These are phyloP conservation scores for Raffaelea deltoideospora DNA, from an alignment of 2,329 filamentous ascomycete species.

Conservation along the genomic window DNA sequence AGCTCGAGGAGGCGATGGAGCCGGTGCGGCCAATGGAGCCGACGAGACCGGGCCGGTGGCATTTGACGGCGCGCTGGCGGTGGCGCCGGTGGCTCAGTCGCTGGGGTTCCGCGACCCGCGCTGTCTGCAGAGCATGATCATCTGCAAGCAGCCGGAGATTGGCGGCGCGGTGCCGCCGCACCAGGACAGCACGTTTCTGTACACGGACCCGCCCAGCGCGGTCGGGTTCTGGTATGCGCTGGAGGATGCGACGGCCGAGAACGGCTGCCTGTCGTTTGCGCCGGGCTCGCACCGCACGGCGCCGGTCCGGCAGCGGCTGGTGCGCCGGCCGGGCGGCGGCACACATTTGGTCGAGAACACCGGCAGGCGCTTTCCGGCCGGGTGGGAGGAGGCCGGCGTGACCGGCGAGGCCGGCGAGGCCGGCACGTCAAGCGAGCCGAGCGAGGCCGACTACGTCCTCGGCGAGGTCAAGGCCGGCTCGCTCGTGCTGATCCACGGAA, in stretches of 20 bases:
- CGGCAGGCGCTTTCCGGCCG: slow-evolving; percentile 46
- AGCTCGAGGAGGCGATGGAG: slow-evolving; percentile 11
- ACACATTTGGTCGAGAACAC: slow-evolving; percentile 60
- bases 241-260: slow-evolving; percentile 74
- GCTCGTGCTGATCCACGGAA: slow-evolving; percentile 88
- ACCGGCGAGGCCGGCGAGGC: background rate
- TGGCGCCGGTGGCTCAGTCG: slow-evolving; percentile 48
- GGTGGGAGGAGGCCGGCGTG: slow-evolving; percentile 27
- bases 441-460: slow-evolving; percentile 51
- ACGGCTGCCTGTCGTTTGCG: slow-evolving; percentile 80
- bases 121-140: slow-evolving; percentile 86
- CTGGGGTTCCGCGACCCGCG: slow-evolving; percentile 65
- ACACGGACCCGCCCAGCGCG: slow-evolving; percentile 74
- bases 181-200: slow-evolving; percentile 85
- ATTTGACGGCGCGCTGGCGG: slow-evolving; percentile 20
- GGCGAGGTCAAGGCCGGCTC: slow-evolving; percentile 85
- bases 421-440: slow-evolving; percentile 18
- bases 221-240: slow-evolving; percentile 97
- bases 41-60: slow-evolving; percentile 29
- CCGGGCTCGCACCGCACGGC: slow-evolving; percentile 63
- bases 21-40: too few species aligned
- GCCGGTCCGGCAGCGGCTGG: slow-evolving; percentile 57
- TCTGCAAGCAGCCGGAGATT: slow-evolving; percentile 96
- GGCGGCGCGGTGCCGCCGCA: slow-evolving; percentile 83
- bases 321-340: slow-evolving; percentile 40